These are phyloP conservation scores for Umbelopsis ramanniana DNA, from an alignment of 192 early-diverging fungal species.

Conservation along the genomic window DNA sequence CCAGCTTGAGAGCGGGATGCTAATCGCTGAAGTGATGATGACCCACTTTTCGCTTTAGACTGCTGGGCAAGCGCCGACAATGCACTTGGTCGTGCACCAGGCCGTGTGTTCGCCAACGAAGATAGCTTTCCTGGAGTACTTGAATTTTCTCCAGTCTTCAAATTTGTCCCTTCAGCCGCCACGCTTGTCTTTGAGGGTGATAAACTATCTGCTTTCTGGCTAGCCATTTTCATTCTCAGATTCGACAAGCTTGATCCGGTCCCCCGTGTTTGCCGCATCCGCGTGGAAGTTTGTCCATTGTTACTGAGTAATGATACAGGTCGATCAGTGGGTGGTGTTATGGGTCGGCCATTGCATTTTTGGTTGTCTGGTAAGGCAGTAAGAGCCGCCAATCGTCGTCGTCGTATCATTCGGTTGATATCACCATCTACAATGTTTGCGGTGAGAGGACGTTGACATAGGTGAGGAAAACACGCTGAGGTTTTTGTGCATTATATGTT, in stretches of 20 bases:
- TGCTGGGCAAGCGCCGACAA: constrained; percentile 7
- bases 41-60: background rate
- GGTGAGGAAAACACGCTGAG: background rate
- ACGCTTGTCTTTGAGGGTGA: background rate
- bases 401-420: background rate
- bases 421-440: constrained; percentile 1
- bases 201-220: background rate
- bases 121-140: background rate
- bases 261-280: background rate
- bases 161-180: background rate
- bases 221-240: constrained; percentile 12
- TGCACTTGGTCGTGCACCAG: background rate
- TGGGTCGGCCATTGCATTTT: constrained; percentile 4
- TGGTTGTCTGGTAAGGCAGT: background rate
- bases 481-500: background rate
- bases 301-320: background rate
- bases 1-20: background rate
- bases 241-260: background rate
- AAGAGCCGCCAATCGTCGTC: background rate
- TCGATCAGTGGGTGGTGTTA: background rate
- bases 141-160: background rate
- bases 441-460: constrained; percentile 12
- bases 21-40: constrained; percentile 1
- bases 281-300: background rate
- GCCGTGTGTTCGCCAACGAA: background rate